Evolutionary conservation across 306 rosid species (phyloP), one percentile per base, ranked within the genome.

Genomic region (Begonia masoniana): DNA sequence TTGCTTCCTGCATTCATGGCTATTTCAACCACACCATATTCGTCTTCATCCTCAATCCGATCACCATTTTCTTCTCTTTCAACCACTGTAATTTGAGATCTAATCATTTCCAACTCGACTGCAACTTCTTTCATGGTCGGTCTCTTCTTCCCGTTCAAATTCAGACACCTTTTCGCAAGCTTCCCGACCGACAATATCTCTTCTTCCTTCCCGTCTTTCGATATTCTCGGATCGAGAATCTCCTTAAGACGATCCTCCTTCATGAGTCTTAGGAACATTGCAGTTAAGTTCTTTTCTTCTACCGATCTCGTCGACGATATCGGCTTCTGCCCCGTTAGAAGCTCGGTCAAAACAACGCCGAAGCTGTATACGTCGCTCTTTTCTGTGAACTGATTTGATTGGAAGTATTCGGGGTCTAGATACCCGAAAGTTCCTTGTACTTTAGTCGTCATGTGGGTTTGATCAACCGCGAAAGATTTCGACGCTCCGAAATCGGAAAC

Each of bases 381-480:
- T 14, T 80, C 81, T 2, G 88, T 72, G 55, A 72, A 77, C 13
- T 74, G 72, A 61, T 78, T 65, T 12, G 80, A 67, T 26, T 66
- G 82, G 15, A 79, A 79, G 61, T 74, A 83, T 58, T 70, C 87
- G 1, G 93, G 93, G 62, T 79, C 93, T 10, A 83, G 63, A 67
- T 83, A 83, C 13, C 87, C 93, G 10, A 76, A 72, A 50, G 87
- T 83, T 43, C 93, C 93, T 41, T 65, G 66, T 3, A 83, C 76
- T 36, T 41, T 56, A 36, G 84, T 77, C 14, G 83, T 84, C 5
- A 84, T 58, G 56, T 84, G 87, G 56, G 92, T 76, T 68, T 58
- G 75, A 55, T 79, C 84, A 19, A 51, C 13, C 0, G 79, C 73
- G 1, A 84, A 66, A 16, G 82, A 68, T 71, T 74, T 84, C 16